A percentile compares a stretch with the other conserved stretches of the same genome.
Evolutionary conservation across 2,329 filamentous ascomycete genomes (phyloP).

Genomic region (Helminthosporium solani): DNA sequence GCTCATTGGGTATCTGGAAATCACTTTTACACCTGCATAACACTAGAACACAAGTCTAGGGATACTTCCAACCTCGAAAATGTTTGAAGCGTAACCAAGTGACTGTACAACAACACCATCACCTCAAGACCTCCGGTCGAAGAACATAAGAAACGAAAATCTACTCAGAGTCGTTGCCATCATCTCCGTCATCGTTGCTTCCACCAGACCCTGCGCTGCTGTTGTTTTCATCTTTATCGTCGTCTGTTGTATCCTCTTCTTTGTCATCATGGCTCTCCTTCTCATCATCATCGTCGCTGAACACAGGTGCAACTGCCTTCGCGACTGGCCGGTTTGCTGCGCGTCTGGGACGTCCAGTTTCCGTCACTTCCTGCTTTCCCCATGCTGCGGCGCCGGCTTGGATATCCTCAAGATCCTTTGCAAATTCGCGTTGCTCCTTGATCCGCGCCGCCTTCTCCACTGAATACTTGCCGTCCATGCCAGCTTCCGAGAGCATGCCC

Average conservation of each 20-base stretch:
- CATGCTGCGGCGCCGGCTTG: conserved; percentile 78
- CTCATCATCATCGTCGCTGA: conserved; percentile 25
- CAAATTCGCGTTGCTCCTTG: conserved; percentile 80
- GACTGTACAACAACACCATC: neutral
- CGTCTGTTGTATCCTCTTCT: conserved; percentile 16
- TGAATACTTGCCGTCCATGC: conserved; percentile 88
- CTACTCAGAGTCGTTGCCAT: neutral
- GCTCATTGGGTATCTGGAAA: neutral
- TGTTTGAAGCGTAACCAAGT: neutral
- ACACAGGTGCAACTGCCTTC: conserved; percentile 24
- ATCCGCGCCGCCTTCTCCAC: conserved; percentile 81
- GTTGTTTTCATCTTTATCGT: conserved; percentile 18
- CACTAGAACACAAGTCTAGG: neutral
- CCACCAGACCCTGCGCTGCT: conserved; percentile 11
- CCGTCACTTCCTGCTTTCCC: conserved; percentile 54
- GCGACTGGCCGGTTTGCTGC: conserved; percentile 21
- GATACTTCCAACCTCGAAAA: neutral
- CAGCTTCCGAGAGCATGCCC: conserved; percentile 73
- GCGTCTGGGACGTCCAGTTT: conserved; percentile 30
- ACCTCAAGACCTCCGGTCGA: too few relatives aligned
- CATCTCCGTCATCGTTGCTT: neutral
- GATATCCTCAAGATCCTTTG: conserved; percentile 80
- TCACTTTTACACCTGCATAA: neutral
- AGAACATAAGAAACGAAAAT: neutral
- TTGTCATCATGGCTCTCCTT: conserved; percentile 14